Base-by-base conservation (phyloP, 345 rosid genomes). In the Eucalyptus erythrocorys region DNA sequence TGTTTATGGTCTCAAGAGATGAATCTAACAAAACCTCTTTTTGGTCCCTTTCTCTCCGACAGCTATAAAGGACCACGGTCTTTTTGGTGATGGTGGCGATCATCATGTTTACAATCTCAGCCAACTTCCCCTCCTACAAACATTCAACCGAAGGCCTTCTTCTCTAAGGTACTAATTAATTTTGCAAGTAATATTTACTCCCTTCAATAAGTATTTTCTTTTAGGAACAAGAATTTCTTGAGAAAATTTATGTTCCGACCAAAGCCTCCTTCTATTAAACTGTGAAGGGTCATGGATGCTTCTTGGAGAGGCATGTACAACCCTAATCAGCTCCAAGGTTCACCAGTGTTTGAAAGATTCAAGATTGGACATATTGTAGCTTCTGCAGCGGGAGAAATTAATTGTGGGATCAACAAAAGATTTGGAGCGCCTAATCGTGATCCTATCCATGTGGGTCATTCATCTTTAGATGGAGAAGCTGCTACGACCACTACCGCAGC, bases 121-220 rank as follows among this genome's bases (percentile, higher is more conserved):
- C 92, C 97, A 95, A 48, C 93, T 95, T 87, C 93, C 98, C 47
- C 93, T 94, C 95, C 89, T 95, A 19, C 93, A 92, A 88, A 90
- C 90, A 90, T 94, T 95, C 88, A 92, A 93, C 88, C 95, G 88
- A 90, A 92, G 91, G 88, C 87, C 94, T 90, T 90, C 92, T 86
- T 91, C 92, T 86, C 88, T 94, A 6, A 91, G 89, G 91, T 93
- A 87, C 49, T 30, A 19, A 50, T 37, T 16, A 47, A 50, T 48
- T 68, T 57, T 24, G 14, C 84, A 11, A 76, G 30, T 37, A 37
- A 76, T 50, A 47, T 8, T 1, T 27, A 27, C 37, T 48, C 22
- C 42, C 34, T 47, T 30, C 50, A 85, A 30, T 27, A 19, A 85
- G 55, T 48, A 48, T 30, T 85, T 48, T 47, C 57, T 47, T 48